Evolutionary conservation across 2,329 filamentous ascomycete species (phyloP), one percentile per base, ranked within the genome.

Genomic region (Sarocladium brachiariae): DNA sequence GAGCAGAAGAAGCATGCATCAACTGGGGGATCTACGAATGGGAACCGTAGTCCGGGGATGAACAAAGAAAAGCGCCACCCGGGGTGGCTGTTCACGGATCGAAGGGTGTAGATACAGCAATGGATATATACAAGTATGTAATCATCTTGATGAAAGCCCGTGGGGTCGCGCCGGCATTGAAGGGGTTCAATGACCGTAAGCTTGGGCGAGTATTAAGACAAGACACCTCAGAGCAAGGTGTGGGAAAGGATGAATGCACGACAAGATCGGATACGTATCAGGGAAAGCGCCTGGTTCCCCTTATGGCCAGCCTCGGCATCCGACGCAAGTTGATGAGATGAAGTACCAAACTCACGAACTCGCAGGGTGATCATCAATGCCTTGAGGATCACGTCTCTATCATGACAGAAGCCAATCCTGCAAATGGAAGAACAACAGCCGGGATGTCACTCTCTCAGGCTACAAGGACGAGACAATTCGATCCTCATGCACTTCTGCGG

Each of bases 21-120:
- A 21, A 47, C 43, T 33, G 43, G 43, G 43, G 43, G 43, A 47
- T 47, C 43, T 47, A 47, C 43, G 27, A 33, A 25, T 47, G 43
- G 43, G 27, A 47, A 47, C 43, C 43, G 16, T 33, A 47, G 43
- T 47, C 43, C 27, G 43, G 43, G 43, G 43, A 47, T 25, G 43
- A 47, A 47, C 27, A 47, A 47, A 30, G 43, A 13, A 47, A 47
- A 33, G 43, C 25, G 23, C 27, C 27, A 13, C 33, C 27, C 25
- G 43, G 43, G 24, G 43, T 47, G 43, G 43, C 43, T 31, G 11
- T 33, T 27, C 7, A 25, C 8, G 27, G 25, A 47, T 9, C 43
- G 9, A 45, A 16, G 27, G 43, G 43, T 10, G 43, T 47, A 47
- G 27, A 19, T 21, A 30, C 43, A 47, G 25, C 27, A 33, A 43